Percentiles rank a stretch among this genome's conserved stretches.
These are phyloP conservation scores for Cutaneotrichosporon curvatum DNA, from an alignment of 1,284 basidiomycete species.

Conservation along the genomic window DNA sequence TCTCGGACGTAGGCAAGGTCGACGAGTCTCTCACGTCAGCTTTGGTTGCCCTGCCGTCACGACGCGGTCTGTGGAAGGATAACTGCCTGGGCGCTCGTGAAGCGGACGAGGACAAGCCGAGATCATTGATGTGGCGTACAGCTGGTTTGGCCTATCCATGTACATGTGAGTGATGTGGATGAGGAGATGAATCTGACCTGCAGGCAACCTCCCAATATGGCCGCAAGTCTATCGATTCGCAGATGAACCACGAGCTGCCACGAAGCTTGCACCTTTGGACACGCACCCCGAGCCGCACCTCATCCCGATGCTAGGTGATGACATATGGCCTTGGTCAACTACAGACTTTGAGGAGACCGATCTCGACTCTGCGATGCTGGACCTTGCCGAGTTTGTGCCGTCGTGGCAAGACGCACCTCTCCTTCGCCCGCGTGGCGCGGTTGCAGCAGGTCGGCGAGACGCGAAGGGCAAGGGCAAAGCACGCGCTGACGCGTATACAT, in stretches of 20 bases:
- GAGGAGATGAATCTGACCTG: neutral
- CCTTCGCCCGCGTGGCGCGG: no score
- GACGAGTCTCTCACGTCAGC: neutral
- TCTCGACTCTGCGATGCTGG: conserved; percentile 13
- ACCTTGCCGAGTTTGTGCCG: conserved; percentile 22
- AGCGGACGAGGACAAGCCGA: no score
- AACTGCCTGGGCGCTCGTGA: no score
- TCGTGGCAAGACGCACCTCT: conserved; percentile 17
- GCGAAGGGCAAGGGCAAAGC: conserved; percentile 3
- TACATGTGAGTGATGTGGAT: conserved; percentile 15
- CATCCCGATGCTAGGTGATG: neutral
- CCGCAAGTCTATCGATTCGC: neutral
- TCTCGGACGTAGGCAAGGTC: conserved; percentile 14
- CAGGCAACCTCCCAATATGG: conserved; percentile 6
- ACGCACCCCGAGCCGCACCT: neutral
- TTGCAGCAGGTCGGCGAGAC: no score
- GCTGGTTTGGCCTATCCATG: conserved; percentile 24
- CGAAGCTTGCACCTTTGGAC: neutral
- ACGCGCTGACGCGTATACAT: neutral
- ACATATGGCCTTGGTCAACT: conserved; percentile 2
- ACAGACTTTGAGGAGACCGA: neutral
- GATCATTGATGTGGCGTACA: conserved; percentile 23
- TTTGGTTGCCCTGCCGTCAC: neutral
- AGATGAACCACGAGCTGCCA: neutral
- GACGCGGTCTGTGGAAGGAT: no score